phyloP scores from a whole-genome alignment of 129 eudicot genomes.

The Glebionis coronaria region DNA sequence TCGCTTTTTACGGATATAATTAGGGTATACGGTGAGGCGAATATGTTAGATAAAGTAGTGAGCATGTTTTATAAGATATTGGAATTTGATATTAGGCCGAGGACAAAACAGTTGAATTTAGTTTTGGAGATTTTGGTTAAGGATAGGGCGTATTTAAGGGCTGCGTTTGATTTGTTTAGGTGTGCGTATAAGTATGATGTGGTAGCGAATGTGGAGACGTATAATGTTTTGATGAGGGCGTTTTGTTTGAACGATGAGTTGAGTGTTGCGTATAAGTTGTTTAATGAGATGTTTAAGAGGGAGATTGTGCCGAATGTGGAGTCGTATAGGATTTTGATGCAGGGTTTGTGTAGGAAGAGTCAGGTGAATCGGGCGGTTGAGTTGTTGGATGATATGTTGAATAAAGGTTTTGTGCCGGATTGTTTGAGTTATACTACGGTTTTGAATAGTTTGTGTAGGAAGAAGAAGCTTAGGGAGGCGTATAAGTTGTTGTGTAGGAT shows the following conservation, averaged over 20 bases:
- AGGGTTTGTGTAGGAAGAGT: conserved; percentile 80
- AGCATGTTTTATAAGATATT: conserved; percentile 62
- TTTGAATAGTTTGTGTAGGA: conserved; percentile 85
- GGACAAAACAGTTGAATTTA: conserved; percentile 48
- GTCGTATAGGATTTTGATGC: conserved; percentile 68
- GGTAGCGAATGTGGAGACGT: conserved; percentile 51
- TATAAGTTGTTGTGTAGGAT: conserved; percentile 90
- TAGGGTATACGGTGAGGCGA: conserved; percentile 60
- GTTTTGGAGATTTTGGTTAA: conserved; percentile 51
- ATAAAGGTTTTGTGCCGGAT: conserved; percentile 86
- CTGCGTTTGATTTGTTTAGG: conserved; percentile 65
- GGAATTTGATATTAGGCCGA: conserved; percentile 59
- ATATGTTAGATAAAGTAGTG: conserved; percentile 64
- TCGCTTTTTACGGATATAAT: conserved; percentile 66
- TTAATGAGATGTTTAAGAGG: conserved; percentile 70
- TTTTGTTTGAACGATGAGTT: conserved; percentile 51
- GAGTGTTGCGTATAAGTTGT: conserved; percentile 70
- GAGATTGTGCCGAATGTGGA: conserved; percentile 68
- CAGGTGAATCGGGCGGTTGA: conserved; percentile 77
- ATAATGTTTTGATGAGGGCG: conserved; percentile 74
- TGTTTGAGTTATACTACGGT: conserved; percentile 57
- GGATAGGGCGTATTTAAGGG: conserved; percentile 36
- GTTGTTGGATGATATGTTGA: conserved; percentile 83
- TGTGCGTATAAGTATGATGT: conserved; percentile 50
- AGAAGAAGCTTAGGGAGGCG: conserved; percentile 82